phyloP scores from a whole-genome alignment of 2,329 filamentous ascomycete species.

The Achaetomium macrosporum region DNA sequence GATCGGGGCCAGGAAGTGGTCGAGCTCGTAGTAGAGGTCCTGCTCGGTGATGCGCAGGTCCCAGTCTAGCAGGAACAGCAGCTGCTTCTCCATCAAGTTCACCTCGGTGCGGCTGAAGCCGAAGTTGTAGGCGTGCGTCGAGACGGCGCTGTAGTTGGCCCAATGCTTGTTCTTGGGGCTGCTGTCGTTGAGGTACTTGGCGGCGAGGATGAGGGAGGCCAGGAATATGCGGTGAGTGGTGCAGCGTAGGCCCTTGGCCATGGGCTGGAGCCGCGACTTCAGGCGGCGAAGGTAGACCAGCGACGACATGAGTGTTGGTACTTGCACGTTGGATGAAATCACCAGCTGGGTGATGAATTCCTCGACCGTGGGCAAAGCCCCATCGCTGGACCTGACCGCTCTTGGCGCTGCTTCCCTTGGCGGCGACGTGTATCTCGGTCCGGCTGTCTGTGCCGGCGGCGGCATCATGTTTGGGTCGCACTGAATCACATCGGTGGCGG shows the following conservation, averaged over 20 bases:
- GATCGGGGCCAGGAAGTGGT: constrained; percentile 83
- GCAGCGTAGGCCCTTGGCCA: constrained; percentile 93
- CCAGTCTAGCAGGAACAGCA: constrained; percentile 92
- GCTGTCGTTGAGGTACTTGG: constrained; percentile 98
- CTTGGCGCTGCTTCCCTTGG: constrained; percentile 44
- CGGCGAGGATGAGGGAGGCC: constrained; percentile 74
- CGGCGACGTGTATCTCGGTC: constrained; percentile 43
- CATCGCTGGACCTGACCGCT: constrained; percentile 42
- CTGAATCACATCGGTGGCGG: constrained; percentile 71
- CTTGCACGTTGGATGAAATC: constrained; percentile 89
- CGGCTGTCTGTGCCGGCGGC: constrained; percentile 34
- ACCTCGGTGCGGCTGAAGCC: constrained; percentile 93
- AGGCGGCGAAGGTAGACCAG: constrained; percentile 88
- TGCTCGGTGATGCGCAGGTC: constrained; percentile 79
- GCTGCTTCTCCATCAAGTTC: constrained; percentile 98
- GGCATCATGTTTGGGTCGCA: constrained; percentile 62
- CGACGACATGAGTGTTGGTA: constrained; percentile 93
- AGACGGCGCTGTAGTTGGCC: constrained; percentile 85
- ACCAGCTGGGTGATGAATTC: constrained; percentile 90
- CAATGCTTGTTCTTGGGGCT: constrained; percentile 99
- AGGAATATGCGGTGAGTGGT: constrained; percentile 98
- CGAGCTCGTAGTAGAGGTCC: constrained; percentile 81
- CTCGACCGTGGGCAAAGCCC: constrained; percentile 70
- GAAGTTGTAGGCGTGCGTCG: constrained; percentile 60
- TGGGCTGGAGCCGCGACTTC: constrained; percentile 77